A percentile compares a stretch with the other conserved stretches of the same genome.
These are phyloP conservation scores for Dioscorea alata DNA, from an alignment of 106 monocot genomes.

Conservation along the genomic window DNA sequence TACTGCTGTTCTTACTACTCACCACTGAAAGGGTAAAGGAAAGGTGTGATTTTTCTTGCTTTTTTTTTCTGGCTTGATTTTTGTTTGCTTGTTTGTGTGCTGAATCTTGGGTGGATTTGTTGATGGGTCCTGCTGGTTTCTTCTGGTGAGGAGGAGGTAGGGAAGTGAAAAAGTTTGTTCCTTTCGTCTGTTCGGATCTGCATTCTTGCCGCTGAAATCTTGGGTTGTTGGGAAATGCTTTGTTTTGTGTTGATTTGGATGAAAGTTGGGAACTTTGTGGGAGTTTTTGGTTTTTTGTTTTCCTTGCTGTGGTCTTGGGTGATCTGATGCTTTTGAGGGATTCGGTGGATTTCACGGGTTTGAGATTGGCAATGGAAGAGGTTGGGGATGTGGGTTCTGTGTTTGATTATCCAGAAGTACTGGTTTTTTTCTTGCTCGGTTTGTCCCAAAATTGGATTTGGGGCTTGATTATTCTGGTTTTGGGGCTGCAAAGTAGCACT, in stretches of 20 bases:
- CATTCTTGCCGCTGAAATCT: neutral
- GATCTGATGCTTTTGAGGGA: neutral
- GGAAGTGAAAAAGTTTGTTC: neutral
- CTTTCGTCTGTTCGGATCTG: neutral
- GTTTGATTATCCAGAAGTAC: neutral
- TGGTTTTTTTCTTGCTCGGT: neutral
- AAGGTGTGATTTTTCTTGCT: no score
- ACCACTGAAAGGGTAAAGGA: no score
- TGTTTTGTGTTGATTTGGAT: neutral
- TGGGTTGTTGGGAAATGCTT: neutral
- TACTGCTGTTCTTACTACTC: no score
- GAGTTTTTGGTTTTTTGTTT: no score
- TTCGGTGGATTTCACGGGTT: neutral
- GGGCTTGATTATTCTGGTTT: slow-evolving; percentile 4
- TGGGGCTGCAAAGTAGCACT: neutral
- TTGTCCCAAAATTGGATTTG: slow-evolving; percentile 10
- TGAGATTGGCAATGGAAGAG: neutral
- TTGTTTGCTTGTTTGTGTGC: no score
- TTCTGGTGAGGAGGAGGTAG: no score
- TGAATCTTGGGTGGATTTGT: slow-evolving; percentile 14
- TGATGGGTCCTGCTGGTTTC: slow-evolving; percentile 1
- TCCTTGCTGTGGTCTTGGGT: neutral
- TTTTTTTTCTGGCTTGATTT: no score
- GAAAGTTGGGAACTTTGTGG: no score
- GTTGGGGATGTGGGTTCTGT: slow-evolving; percentile 1